Evolutionary conservation across 2,329 filamentous ascomycete genomes (phyloP).

Genomic region (Exophiala aquamarina): DNA sequence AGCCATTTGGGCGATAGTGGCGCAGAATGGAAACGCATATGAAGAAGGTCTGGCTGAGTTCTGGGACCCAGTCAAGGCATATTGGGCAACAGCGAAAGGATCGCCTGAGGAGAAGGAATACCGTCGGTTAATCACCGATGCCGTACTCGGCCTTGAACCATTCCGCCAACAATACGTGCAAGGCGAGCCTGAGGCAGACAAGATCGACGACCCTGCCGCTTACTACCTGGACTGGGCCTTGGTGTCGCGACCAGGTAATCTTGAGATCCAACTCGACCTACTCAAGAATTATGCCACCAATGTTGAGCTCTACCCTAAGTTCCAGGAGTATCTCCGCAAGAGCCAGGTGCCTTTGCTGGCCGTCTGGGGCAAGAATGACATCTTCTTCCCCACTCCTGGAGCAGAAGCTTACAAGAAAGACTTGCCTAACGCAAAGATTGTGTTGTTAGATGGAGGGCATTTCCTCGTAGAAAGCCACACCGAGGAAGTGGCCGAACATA

Average conservation of each 20-base stretch:
- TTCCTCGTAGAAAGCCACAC: slow-evolving; percentile 51
- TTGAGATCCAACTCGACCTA: slow-evolving; percentile 57
- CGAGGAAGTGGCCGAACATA: slow-evolving; percentile 36
- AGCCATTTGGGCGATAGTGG: slow-evolving; percentile 53
- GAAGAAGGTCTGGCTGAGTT: slow-evolving; percentile 54
- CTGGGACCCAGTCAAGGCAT: slow-evolving; percentile 50
- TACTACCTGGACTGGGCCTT: slow-evolving; percentile 55
- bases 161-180: slow-evolving; percentile 37
- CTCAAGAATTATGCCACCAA: slow-evolving; percentile 60
- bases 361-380: slow-evolving; percentile 60
- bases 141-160: slow-evolving; percentile 38
- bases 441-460: slow-evolving; percentile 57
- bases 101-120: slow-evolving; percentile 30
- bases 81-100: slow-evolving; percentile 44
- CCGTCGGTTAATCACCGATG: slow-evolving; percentile 37
- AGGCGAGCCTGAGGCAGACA: slow-evolving; percentile 25
- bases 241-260: slow-evolving; percentile 50
- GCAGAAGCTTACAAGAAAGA: slow-evolving; percentile 57
- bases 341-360: slow-evolving; percentile 56
- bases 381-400: slow-evolving; percentile 45
- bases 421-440: slow-evolving; percentile 48
- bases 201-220: slow-evolving; percentile 29
- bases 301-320: slow-evolving; percentile 52
- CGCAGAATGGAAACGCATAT: slow-evolving; percentile 64
- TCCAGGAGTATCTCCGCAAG: slow-evolving; percentile 56